phyloP scores from a whole-genome alignment of 2,329 filamentous ascomycete species.

The Fusarium penzigii region DNA sequence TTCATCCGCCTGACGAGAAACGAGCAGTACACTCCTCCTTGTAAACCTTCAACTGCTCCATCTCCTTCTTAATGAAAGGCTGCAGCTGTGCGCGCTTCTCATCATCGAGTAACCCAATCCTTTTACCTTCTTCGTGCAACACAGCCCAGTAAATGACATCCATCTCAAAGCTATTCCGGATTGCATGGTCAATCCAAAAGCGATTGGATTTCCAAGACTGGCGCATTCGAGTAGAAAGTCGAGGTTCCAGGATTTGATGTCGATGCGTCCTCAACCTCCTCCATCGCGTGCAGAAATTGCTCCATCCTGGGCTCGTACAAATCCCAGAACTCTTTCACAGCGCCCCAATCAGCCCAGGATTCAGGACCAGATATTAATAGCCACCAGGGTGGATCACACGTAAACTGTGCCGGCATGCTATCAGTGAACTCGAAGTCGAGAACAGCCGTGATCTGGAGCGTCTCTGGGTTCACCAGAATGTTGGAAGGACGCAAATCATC shows the following conservation, averaged over 20 bases:
- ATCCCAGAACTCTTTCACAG: conserved; percentile 23
- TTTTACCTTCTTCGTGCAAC: conserved; percentile 27
- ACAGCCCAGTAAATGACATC: conserved; percentile 36
- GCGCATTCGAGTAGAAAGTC: conserved; percentile 32
- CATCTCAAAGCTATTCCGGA: conserved; percentile 37
- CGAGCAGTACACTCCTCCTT: conserved; percentile 26
- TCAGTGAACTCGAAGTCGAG: conserved; percentile 44
- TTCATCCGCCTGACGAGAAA: neutral
- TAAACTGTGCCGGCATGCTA: conserved; percentile 37
- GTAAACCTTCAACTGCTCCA: conserved; percentile 32
- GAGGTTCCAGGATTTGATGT: neutral
- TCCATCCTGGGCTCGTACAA: conserved; percentile 36
- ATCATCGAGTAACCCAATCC: conserved; percentile 26
- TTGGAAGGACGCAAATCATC: conserved; percentile 41
- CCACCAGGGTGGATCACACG: conserved; percentile 20
- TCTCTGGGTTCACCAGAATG: conserved; percentile 39
- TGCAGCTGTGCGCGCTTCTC: conserved; percentile 26
- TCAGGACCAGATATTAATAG: conserved; percentile 32
- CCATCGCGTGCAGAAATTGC: conserved; percentile 38
- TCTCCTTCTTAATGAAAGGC: conserved; percentile 28
- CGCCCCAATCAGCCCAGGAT: conserved; percentile 21
- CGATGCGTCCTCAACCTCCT: conserved; percentile 27
- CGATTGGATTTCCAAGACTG: conserved; percentile 35
- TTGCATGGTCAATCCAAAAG: conserved; percentile 42
- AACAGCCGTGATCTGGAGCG: conserved; percentile 36